Evolutionary conservation across 148 eudicot species (phyloP), one percentile per base, ranked within the genome.

Genomic region (Silene conica): DNA sequence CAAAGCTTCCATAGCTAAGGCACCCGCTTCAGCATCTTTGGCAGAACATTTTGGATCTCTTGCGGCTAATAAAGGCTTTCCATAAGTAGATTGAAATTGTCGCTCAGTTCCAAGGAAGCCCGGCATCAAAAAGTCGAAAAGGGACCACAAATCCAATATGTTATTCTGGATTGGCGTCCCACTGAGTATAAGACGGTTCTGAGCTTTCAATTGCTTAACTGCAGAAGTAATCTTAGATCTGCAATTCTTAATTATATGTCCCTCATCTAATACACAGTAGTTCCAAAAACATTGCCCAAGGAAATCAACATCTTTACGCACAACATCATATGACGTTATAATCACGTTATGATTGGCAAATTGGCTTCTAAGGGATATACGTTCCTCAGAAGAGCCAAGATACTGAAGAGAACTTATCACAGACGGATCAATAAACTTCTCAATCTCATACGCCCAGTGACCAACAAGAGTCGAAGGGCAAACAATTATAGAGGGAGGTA

Each of bases 121-220:
- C 28, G 99, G 99, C 99, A 96, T 96, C 62, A 96, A 82, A 84
- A 92, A 96, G 88, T 96, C 99, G 80, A 96, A 96, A 66, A 96
- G 97, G 28, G 99, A 96, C 99, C 99, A 96, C 72, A 96, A 72
- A 68, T 96, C 99, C 91, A 96, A 82, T 43, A 96, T 96, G 78
- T 96, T 96, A 66, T 96, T 96, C 90, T 96, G 99, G 63, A 96
- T 96, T 68, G 99, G 99, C 13, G 99, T 96, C 74, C 99, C 99
- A 88, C 99, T 96, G 67, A 96, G 78, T 71, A 96, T 87, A 75
- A 96, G 96, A 78, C 99, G 97, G 82, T 96, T 92, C 83, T 90
- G 93, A 34, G 95, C 94, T 80, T 90, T 96, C 85, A 96, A 81
- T 73, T 89, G 97, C 83, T 96, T 96, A 80, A 96, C 99, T 19